These are phyloP conservation scores for Blastobotrys serpentis DNA, from an alignment of 1,139 yeast genomes.

Conservation along the genomic window DNA sequence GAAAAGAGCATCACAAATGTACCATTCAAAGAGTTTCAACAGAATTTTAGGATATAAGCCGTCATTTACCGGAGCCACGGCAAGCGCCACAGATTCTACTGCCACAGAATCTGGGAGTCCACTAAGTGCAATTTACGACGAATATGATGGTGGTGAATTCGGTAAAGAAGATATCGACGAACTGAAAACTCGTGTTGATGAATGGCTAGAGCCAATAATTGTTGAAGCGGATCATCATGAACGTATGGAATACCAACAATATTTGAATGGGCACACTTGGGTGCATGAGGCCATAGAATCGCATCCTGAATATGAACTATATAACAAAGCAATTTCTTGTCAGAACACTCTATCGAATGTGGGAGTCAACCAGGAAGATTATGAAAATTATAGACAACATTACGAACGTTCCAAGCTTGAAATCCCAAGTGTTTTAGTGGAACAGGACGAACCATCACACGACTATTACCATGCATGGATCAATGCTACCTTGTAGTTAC, in stretches of 20 bases:
- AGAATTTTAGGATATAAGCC: conserved; percentile 7
- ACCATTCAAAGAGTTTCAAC: conserved; percentile 9
- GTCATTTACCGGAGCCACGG: conserved; percentile 1
- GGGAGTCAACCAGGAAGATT: conserved; percentile 19
- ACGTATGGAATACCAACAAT: conserved; percentile 18
- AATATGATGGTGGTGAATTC: too few species aligned
- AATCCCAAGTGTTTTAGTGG: conserved; percentile 8
- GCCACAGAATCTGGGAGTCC: not conserved
- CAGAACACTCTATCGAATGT: conserved; percentile 20
- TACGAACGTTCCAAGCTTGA: conserved; percentile 14
- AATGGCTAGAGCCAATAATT: conserved; percentile 18
- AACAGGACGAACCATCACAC: conserved; percentile 11
- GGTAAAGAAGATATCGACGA: conserved; percentile 13
- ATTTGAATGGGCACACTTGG: conserved; percentile 12
- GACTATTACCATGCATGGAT: conserved; percentile 13
- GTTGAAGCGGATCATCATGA: conserved; percentile 9
- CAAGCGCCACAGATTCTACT: not conserved
- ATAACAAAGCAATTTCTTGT: conserved; percentile 18
- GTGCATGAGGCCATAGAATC: conserved; percentile 9
- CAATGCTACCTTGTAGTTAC: too few species aligned
- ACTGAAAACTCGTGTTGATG: conserved; percentile 11
- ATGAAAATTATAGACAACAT: conserved; percentile 20
- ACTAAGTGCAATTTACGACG: too few species aligned
- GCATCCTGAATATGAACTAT: conserved; percentile 17
- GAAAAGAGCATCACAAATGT: conserved; percentile 22